These are phyloP conservation scores for Apophysomyces variabilis DNA, from an alignment of 371 early-diverging fungal genomes.

Conservation along the genomic window DNA sequence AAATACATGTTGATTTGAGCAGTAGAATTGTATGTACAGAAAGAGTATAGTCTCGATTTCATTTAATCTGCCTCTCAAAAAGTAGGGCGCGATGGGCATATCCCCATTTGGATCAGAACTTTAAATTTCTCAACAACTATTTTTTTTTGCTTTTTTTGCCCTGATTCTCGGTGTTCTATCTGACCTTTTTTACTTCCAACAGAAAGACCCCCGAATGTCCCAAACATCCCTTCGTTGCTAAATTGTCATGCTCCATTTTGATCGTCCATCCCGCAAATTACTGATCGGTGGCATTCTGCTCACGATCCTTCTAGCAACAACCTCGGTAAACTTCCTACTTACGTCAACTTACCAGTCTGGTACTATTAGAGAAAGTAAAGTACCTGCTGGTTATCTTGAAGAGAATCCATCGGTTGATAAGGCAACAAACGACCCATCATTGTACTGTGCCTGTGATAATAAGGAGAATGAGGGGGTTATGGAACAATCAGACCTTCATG, in stretches of 20 bases:
- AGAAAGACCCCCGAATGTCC: neutral
- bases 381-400: conserved; percentile 17
- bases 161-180: conserved; percentile 10
- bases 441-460: conserved; percentile 17
- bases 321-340: conserved; percentile 3
- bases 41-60: neutral
- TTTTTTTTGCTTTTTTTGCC: neutral
- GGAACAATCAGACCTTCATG: conserved; percentile 1
- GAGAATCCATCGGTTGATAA: neutral
- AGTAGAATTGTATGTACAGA: neutral
- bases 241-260: neutral
- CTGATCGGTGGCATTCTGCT: neutral
- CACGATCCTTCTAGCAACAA: neutral
- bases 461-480: neutral
- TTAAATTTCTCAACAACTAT: neutral
- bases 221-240: neutral
- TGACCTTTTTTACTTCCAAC: neutral
- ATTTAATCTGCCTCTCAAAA: conserved; percentile 1
- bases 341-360: neutral
- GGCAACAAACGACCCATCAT: neutral
- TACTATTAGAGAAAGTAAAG: neutral
- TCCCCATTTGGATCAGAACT: conserved; percentile 9
- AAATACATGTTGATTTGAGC: no score
- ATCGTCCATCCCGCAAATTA: conserved; percentile 7
- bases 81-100: conserved; percentile 1